Evolutionary conservation across 148 eudicot genomes (phyloP).

Genomic region (Polygonum maritimum): DNA sequence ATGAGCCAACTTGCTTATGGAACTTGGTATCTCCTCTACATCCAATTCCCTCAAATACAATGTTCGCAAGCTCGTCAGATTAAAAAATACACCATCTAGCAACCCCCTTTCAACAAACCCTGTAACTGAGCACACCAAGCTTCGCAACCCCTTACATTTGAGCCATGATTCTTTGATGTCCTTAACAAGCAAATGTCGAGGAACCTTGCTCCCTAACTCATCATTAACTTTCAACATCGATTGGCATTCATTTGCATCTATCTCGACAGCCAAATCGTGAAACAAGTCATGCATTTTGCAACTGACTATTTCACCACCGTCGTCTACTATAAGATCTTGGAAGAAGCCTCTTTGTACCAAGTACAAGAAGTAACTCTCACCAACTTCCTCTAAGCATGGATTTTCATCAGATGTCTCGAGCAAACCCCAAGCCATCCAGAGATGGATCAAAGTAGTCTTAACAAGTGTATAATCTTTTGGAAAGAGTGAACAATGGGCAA

Average conservation of each 20-base stretch:
- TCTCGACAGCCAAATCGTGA: slow-evolving; percentile 16
- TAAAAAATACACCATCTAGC: not conserved
- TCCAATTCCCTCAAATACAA: slow-evolving; percentile 13
- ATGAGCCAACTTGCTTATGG: slow-evolving; percentile 16
- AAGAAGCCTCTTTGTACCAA: slow-evolving; percentile 19
- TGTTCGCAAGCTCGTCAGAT: slow-evolving; percentile 13
- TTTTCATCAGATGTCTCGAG: not conserved
- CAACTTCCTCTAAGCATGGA: slow-evolving; percentile 16
- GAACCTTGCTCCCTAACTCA: not conserved
- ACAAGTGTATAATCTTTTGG: slow-evolving; percentile 8
- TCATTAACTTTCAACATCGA: too few relatives aligned
- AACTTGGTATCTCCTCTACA: not conserved
- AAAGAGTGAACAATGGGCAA: too few relatives aligned
- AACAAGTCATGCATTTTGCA: slow-evolving; percentile 18
- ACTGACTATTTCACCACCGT: not conserved
- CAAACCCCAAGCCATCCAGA: slow-evolving; percentile 21
- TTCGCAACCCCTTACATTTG: not conserved
- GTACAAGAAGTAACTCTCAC: slow-evolving; percentile 13
- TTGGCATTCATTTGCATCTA: not conserved
- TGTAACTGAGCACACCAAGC: not conserved
- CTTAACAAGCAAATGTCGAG: not conserved
- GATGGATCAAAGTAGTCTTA: slow-evolving; percentile 6
- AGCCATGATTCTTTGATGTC: not conserved
- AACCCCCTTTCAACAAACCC: not conserved
- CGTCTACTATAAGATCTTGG: not conserved